Percentiles rank a stretch among this genome's conserved stretches.
Conservation (phyloP, 2,329 filamentous ascomycete genomes). For the Pyrenophora teres region DNA sequence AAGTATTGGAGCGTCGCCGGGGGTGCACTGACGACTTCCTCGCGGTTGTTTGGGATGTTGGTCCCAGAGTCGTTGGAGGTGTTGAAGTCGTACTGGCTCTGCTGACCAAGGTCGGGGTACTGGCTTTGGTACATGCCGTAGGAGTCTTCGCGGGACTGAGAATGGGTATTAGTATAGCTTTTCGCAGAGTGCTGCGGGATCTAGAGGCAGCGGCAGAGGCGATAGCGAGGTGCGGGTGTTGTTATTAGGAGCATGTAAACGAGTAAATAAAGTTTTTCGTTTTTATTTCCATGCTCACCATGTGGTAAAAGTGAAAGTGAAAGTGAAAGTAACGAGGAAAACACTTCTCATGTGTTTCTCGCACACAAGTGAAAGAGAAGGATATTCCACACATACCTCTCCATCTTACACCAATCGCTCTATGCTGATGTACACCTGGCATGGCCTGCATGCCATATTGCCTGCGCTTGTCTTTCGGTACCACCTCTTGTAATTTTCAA, state of each 20-base stretch:
- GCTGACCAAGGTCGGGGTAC: not conserved
- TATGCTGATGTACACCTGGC: not conserved
- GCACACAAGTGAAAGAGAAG: not conserved
- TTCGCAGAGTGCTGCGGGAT: not conserved
- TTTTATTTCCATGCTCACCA: not conserved
- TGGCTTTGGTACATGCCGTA: not conserved
- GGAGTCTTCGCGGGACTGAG: not conserved
- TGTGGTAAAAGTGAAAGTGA: not conserved
- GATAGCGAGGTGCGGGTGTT: too few relatives aligned
- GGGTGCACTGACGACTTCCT: not conserved
- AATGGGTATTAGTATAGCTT: not conserved
- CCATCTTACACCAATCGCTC: not conserved
- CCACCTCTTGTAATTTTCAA: conserved; percentile 3
- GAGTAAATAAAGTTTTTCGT: not conserved
- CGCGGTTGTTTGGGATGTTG: not conserved
- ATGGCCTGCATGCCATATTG: not conserved
- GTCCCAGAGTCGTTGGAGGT: not conserved
- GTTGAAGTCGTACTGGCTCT: not conserved
- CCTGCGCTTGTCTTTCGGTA: conserved; percentile 2
- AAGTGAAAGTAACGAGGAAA: too few relatives aligned
- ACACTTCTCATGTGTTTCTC: not conserved
- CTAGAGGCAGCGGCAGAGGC: not conserved
- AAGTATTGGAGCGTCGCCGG: not conserved
- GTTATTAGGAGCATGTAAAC: too few relatives aligned
- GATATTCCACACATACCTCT: not conserved